Base-by-base conservation (phyloP, 768 basidiomycete species). In the Thelephora aurantiotincta region DNA sequence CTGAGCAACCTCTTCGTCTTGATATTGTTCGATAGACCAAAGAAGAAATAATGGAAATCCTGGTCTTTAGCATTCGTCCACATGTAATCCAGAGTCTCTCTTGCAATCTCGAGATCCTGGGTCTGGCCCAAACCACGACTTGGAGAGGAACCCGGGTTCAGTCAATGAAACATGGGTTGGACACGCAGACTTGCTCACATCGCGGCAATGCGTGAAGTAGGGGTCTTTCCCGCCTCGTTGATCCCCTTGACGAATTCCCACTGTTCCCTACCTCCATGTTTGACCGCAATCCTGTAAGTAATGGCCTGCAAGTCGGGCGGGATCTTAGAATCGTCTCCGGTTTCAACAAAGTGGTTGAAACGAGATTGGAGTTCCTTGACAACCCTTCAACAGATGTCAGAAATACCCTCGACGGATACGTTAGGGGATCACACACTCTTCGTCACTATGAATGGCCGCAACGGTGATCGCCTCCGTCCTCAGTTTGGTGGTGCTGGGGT, bases 241-340 rank as follows among this genome's bases (percentile, higher is more conserved):
- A 92, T 71, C 50, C 69, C 68, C 55, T 79, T 70, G 36, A 83
- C 68, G 34, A 80, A 78, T 33, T 87, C 76, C 56, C 80, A 94
- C 58, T 93, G 91, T 20, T 65, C 66, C 33, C 63, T 63, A 18
- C 89, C 87, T 35, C 87, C 89, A 56, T 85, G 65, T 58, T 73
- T 71, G 48, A 89, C 82, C 46, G 80, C 82, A 45, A 64, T 68
- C 23, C 59, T 54, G 60, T 70, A 80, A 36, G 76, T 75, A 36
- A 71, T 63, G 23, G 67, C 57, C 54, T 82, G 73, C 42, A 98
- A 64, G 64, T 97, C 93, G 22, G 78, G 73, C 6, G 89, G 87
- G 53, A 98, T 87, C 46, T 63, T 68, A 0, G 80, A 81, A 55
- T 82, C 77, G 57, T 94, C 85, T 6, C 77, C 76, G 12, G 78